Evolutionary conservation across 306 rosid genomes (phyloP), one percentile per base, ranked within the genome.

Genomic region (Luffa aegyptiaca): DNA sequence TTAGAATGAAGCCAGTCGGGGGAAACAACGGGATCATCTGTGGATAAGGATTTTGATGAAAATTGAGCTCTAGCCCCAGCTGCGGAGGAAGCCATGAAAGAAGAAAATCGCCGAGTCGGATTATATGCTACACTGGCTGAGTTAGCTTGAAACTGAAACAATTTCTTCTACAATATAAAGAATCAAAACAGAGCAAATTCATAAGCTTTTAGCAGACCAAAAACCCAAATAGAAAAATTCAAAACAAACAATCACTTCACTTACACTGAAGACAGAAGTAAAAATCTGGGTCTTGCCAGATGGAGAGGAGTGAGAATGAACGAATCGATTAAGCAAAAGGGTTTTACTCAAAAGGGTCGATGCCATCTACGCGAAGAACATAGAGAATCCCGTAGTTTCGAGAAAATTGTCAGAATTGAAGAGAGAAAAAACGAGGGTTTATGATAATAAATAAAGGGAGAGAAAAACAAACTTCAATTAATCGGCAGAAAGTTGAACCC

Each of bases 1-100:
- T 96, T 88, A 72, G 89, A 86, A 82, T 89, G 90, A 55, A 96
- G 97, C 99, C 99, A 96, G 66, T 90, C 96, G 17, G 86, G 94
- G 58, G 99, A 90, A 79, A 96, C 97, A 85, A 91, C 94, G n/a
- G 97, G 94, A 78, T 96, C 98, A 74, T 77, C 85, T 17, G 88
- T 76, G 46, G 93, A 72, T 21, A 84, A 80, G n/a, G 92, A 69
- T 64, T 83, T 81, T 20, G 97, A 87, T 2, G 97, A 88, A 85
- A 90, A 91, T 55, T 82, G 76, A 83, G 90, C 84, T 83, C 84
- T 78, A 84, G 80, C 75, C 13, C 91, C 89, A 17, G 79, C 82
- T 71, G 82, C 35, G 10, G 99, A 84, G 11, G 97, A 93, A 80
- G 94, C 96, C 96, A 91, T 91, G 63, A 48, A 73, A 76, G 76